Evolutionary conservation across 75 land plant species (phyloP).

Genomic region (Azolla pinnata): DNA sequence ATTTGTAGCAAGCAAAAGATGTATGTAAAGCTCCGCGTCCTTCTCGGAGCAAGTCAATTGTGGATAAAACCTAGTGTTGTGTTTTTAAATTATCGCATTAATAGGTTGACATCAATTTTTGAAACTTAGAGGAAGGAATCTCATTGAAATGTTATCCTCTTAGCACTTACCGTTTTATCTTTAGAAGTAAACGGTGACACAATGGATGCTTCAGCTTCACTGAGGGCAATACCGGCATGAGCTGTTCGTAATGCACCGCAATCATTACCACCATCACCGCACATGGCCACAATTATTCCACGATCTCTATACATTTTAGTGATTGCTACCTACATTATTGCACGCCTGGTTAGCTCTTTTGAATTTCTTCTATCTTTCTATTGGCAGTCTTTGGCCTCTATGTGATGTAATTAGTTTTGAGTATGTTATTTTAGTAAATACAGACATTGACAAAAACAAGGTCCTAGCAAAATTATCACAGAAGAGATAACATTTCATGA

Average conservation of each 20-base stretch:
- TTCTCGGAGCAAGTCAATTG: constrained; percentile 31
- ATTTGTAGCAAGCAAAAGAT: constrained; percentile 42
- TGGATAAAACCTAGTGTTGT: constrained; percentile 26
- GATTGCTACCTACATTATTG: constrained; percentile 18
- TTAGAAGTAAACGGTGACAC: constrained; percentile 39
- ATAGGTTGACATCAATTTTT: background rate
- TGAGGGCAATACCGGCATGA: constrained; percentile 38
- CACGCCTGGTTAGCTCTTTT: too few relatives aligned
- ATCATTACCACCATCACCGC: constrained; percentile 43
- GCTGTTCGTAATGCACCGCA: constrained; percentile 37
- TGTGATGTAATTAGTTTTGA: too few relatives aligned
- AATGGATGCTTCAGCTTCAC: constrained; percentile 40
- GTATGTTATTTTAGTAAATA: too few relatives aligned
- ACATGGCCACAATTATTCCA: constrained; percentile 35
- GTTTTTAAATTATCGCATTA: too few relatives aligned
- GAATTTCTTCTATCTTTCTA: too few relatives aligned
- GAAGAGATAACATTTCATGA: too few relatives aligned
- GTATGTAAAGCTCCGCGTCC: constrained; percentile 38
- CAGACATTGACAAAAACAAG: too few relatives aligned
- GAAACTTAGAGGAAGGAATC: too few relatives aligned
- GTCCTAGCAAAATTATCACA: too few relatives aligned
- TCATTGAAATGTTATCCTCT: too few relatives aligned
- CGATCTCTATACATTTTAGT: constrained; percentile 30
- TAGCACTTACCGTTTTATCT: constrained; percentile 29
- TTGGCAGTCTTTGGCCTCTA: too few relatives aligned